These are phyloP conservation scores for Sporothrix humicola DNA, from an alignment of 2,329 filamentous ascomycete genomes.

Conservation along the genomic window DNA sequence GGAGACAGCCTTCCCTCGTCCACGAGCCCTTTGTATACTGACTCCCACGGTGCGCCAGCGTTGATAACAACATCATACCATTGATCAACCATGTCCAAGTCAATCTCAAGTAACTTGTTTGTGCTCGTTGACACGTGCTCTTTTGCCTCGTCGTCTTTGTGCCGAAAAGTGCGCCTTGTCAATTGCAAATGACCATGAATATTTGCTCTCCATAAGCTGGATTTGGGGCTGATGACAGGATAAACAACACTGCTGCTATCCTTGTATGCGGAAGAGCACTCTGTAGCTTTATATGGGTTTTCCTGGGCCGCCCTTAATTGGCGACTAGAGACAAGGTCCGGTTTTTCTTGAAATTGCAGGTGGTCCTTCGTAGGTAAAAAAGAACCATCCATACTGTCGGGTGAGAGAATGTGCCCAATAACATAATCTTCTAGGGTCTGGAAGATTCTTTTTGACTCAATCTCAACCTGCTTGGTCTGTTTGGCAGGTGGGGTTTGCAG, in stretches of 20 bases:
- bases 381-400: slow-evolving; percentile 75
- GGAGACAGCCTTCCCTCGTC: slow-evolving; percentile 44
- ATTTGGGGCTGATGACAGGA: slow-evolving; percentile 77
- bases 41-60: slow-evolving; percentile 70
- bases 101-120: slow-evolving; percentile 62
- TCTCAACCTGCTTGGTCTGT: neutral
- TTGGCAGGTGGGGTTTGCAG: neutral
- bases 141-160: neutral
- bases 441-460: slow-evolving; percentile 68
- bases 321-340: neutral
- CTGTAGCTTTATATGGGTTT: neutral
- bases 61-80: slow-evolving; percentile 78
- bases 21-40: slow-evolving; percentile 61
- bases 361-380: slow-evolving; percentile 53
- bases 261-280: slow-evolving; percentile 55
- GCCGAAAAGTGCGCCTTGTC: neutral
- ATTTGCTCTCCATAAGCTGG: slow-evolving; percentile 82
- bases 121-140: slow-evolving; percentile 49
- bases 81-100: slow-evolving; percentile 72
- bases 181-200: neutral
- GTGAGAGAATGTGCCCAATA: slow-evolving; percentile 68
- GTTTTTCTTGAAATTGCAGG: neutral
- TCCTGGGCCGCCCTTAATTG: neutral
- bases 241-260: slow-evolving; percentile 77
- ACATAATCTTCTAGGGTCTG: slow-evolving; percentile 80